Evolutionary conservation across 2,329 filamentous ascomycete species (phyloP).

Genomic region (Phaeoacremonium minimum): DNA sequence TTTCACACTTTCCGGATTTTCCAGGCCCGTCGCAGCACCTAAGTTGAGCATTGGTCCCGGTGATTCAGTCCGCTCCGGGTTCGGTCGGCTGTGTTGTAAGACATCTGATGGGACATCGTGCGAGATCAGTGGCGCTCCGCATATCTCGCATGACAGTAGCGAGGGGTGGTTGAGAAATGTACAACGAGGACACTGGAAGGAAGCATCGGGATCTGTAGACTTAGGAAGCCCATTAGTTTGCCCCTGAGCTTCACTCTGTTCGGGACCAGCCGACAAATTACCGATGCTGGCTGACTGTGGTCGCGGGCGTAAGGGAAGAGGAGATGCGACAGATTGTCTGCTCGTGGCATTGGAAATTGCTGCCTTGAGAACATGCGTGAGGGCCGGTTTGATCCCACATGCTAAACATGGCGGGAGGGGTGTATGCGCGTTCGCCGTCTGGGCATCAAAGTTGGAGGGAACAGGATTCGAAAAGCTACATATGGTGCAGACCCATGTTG

Average conservation of each 20-base stretch:
- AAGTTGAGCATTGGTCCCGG: slow-evolving; percentile 65
- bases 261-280: slow-evolving; percentile 7
- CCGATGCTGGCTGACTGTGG: slow-evolving; percentile 6
- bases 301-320: slow-evolving; percentile 24
- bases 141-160: slow-evolving; percentile 83
- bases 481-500: slow-evolving; percentile 94
- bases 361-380: slow-evolving; percentile 80
- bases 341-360: slow-evolving; percentile 71
- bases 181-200: slow-evolving; percentile 74
- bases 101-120: slow-evolving; percentile 36
- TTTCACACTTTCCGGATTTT: slow-evolving; percentile 74
- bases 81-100: slow-evolving; percentile 29
- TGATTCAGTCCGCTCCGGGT: slow-evolving; percentile 56
- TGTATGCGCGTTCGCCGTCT: slow-evolving; percentile 73
- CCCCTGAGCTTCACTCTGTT: slow-evolving; percentile 6
- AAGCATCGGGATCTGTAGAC: slow-evolving; percentile 27
- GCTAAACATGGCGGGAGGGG: slow-evolving; percentile 82
- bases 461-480: slow-evolving; percentile 93
- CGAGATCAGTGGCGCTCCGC: slow-evolving; percentile 69
- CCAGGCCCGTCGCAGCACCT: slow-evolving; percentile 32
- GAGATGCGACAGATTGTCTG: slow-evolving; percentile 29
- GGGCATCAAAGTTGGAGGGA: slow-evolving; percentile 88
- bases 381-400: slow-evolving; percentile 87
- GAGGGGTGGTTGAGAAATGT: slow-evolving; percentile 94
- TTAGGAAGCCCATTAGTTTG: slow-evolving; percentile 7